Conservation (phyloP, 129 eudicot species). For the Flaveria robusta region DNA sequence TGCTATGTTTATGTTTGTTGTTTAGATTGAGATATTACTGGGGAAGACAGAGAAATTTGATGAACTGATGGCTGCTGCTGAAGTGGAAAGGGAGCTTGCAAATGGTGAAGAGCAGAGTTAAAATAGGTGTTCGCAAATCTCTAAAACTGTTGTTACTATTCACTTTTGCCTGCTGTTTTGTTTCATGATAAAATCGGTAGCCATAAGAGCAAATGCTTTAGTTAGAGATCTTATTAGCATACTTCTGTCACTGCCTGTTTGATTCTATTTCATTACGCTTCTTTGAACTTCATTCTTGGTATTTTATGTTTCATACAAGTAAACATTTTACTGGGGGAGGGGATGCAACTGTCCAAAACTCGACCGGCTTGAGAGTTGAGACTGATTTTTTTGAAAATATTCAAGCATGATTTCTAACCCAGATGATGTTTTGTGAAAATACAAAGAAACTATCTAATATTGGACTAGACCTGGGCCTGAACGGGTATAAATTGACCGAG, state of each 20-base stretch:
- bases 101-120: constrained; percentile 50
- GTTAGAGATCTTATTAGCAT: constrained; percentile 31
- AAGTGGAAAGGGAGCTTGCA: constrained; percentile 58
- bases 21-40: constrained; percentile 72
- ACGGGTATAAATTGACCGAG: too few species aligned
- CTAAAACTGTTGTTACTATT: background rate
- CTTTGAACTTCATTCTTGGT: too few species aligned
- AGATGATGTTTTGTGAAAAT: too few species aligned
- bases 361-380: too few species aligned
- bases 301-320: background rate
- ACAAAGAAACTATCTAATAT: too few species aligned
- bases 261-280: background rate
- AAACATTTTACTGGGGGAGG: too few species aligned
- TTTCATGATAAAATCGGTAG: constrained; percentile 15
- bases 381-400: too few species aligned
- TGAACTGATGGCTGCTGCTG: constrained; percentile 83
- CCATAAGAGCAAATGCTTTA: constrained; percentile 12
- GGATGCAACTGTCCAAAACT: too few species aligned
- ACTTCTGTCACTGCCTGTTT: constrained; percentile 6
- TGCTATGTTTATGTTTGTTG: background rate
- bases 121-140: background rate
- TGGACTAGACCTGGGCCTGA: too few species aligned
- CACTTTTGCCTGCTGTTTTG: constrained; percentile 22
- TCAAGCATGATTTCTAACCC: too few species aligned
- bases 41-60: constrained; percentile 73